These are phyloP conservation scores for Agrocybe pediades DNA, from an alignment of 768 basidiomycete genomes.

Conservation along the genomic window DNA sequence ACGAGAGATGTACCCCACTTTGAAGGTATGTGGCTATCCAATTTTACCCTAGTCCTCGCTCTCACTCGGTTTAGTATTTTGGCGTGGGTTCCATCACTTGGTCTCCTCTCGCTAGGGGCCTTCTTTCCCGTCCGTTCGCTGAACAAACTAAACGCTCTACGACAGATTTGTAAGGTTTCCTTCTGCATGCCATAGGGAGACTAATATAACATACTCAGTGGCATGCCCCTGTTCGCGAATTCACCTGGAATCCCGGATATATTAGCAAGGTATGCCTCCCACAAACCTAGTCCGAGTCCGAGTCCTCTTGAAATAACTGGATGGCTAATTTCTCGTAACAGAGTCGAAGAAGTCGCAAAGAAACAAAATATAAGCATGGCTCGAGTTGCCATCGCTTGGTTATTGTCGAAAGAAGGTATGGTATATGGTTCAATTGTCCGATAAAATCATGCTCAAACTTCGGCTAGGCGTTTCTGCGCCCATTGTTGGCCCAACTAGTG, in stretches of 20 bases:
- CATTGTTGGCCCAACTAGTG: slow-evolving; percentile 54
- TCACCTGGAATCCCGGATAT: slow-evolving; percentile 34
- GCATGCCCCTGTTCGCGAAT: slow-evolving; percentile 18
- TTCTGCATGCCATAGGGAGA: background rate
- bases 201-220: slow-evolving; percentile 3
- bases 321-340: slow-evolving; percentile 9
- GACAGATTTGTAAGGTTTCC: slow-evolving; percentile 35
- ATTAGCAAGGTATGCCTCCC: slow-evolving; percentile 32
- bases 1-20: slow-evolving; percentile 59
- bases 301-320: background rate
- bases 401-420: slow-evolving; percentile 39
- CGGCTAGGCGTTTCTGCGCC: slow-evolving; percentile 50
- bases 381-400: slow-evolving; percentile 55
- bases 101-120: slow-evolving; percentile 58
- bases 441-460: background rate
- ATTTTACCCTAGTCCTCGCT: background rate
- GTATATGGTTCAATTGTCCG: background rate
- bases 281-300: background rate
- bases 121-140: slow-evolving; percentile 46
- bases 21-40: slow-evolving; percentile 39
- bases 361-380: slow-evolving; percentile 56
- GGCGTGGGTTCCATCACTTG: slow-evolving; percentile 61
- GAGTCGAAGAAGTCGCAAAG: slow-evolving; percentile 58
- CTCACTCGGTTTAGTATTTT: slow-evolving; percentile 35
- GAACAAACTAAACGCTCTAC: slow-evolving; percentile 40